Percentiles rank a stretch among this genome's conserved stretches.
phyloP scores from a whole-genome alignment of 2,329 filamentous ascomycete genomes.

The Calonectria ilicicola region DNA sequence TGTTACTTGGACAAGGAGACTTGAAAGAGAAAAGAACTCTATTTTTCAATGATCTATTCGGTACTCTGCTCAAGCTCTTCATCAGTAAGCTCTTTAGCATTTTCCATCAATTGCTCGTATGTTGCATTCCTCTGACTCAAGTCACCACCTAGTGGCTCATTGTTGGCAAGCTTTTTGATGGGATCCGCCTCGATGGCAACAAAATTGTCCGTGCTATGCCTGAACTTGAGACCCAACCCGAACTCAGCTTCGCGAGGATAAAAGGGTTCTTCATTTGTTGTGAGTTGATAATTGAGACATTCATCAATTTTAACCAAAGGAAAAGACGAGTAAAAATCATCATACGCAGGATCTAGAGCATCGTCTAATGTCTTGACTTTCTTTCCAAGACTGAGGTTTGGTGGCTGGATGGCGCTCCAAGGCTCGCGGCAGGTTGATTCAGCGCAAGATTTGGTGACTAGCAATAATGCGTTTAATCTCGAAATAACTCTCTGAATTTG shows the following conservation, averaged over 20 bases:
- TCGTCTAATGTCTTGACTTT: neutral
- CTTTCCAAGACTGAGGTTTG: neutral
- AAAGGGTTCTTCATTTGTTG: neutral
- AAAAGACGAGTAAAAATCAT: neutral
- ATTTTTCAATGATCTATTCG: too few relatives aligned
- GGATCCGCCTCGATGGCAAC: neutral
- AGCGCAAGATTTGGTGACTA: constrained; percentile 8
- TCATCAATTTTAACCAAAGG: neutral
- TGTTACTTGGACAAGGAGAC: too few relatives aligned
- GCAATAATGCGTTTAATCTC: neutral
- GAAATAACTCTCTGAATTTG: neutral
- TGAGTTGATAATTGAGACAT: neutral
- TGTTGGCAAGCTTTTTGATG: neutral
- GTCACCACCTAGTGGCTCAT: neutral
- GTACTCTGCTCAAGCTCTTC: too few relatives aligned
- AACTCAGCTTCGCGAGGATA: neutral
- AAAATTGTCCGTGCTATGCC: neutral
- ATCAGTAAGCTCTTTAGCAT: neutral
- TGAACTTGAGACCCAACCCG: neutral
- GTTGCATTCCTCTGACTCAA: neutral
- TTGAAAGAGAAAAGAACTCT: too few relatives aligned
- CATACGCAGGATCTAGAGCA: neutral
- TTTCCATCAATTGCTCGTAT: neutral
- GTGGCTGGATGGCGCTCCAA: neutral
- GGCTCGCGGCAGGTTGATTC: neutral